Base-by-base conservation (phyloP, 2,329 filamentous ascomycete species). In the Epichloe baconii region DNA sequence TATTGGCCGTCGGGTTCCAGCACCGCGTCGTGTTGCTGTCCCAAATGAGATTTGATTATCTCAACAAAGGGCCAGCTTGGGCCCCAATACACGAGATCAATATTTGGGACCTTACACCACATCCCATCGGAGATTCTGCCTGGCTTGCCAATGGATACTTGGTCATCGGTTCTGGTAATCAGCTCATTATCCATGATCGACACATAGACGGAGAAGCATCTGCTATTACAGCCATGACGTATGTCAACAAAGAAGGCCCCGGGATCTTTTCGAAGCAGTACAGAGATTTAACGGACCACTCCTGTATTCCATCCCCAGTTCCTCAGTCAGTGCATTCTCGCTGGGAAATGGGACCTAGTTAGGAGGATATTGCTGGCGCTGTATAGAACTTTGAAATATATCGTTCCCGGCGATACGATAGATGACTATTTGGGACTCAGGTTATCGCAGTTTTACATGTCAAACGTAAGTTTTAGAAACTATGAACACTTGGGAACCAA, bases 291-390 rank as follows among this genome's bases (percentile, higher is more conserved):
- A 96, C 61, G 87, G 88, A 0, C 86, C 90, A 2, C 71, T 97
- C 6, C 93, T 0, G 76, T 94, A 2, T 98, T 95, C 59, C 91
- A 98, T 60, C 93, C 93, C 0, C 88, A 95, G 61, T 87, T 95
- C 53, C 69, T 97, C 26, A 85, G 86, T 49, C 87, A 96, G 64
- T 91, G 86, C 59, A 88, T 95, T 38, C 72, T 95, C 26, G 78
- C 83, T 19, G 91, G 90, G 1, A 95, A 95, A 63, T 76, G 77
- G 36, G 64, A 68, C 3, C 66, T 88, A 5, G 88, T 93, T 2
- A 83, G 88, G 57, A 75, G 74, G 10, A 81, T 95, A 10, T 67
- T 97, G 31, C 71, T 86, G 48, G 79, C 79, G 5, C 71, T 98
- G 21, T 77, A 89, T 59, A 80, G 82, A 59, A 84, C 80, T 14